Evolutionary conservation across 257 asterid genomes (phyloP).

Genomic region (Solanum tacnaense): DNA sequence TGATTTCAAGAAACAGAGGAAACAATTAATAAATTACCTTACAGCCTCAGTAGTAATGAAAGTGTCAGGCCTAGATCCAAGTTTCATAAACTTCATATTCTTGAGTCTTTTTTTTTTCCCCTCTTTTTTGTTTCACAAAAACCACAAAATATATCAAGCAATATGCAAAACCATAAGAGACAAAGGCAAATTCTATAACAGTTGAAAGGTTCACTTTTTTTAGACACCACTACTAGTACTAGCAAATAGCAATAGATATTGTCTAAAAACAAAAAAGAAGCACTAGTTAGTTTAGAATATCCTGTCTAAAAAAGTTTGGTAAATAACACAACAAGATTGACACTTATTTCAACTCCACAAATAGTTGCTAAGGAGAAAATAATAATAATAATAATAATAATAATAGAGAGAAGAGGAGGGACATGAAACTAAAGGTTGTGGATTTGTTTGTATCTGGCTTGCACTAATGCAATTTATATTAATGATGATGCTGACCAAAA

Average conservation of each 20-base stretch:
- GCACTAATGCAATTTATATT: slow-evolving; percentile 1
- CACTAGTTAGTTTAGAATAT: neutral
- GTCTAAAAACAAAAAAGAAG: slow-evolving; percentile 15
- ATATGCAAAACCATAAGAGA: slow-evolving; percentile 10
- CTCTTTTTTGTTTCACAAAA: neutral
- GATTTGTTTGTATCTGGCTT: slow-evolving; percentile 4
- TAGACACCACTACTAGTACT: slow-evolving; percentile 1
- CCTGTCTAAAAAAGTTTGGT: neutral
- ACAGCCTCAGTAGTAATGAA: slow-evolving; percentile 44
- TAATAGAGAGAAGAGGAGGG: neutral
- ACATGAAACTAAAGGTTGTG: neutral
- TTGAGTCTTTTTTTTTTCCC: neutral
- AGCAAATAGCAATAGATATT: slow-evolving; percentile 24
- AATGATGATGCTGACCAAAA: neutral
- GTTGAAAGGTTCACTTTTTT: slow-evolving; percentile 15
- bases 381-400: neutral
- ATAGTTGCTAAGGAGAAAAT: neutral
- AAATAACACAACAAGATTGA: neutral
- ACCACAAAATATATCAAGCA: neutral
- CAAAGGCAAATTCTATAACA: neutral
- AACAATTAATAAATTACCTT: slow-evolving; percentile 27
- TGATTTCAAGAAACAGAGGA: neutral
- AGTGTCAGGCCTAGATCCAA: slow-evolving; percentile 52
- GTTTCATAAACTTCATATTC: slow-evolving; percentile 54
- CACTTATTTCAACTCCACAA: neutral